phyloP scores from a whole-genome alignment of 2,329 filamentous ascomycete species.

The Pseudogymnoascus sp. region DNA sequence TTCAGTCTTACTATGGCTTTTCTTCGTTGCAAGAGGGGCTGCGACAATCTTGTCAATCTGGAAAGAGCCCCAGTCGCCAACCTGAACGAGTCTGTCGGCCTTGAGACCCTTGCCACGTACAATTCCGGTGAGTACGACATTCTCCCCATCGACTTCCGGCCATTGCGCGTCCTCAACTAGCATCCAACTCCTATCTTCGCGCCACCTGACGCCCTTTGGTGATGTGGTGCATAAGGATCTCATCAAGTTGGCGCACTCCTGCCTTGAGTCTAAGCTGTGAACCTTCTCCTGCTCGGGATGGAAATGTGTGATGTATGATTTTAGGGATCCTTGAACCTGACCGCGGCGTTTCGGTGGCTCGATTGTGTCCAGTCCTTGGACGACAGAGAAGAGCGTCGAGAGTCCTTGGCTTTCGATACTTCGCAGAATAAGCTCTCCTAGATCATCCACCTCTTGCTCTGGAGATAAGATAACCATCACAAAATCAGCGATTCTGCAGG shows the following conservation, averaged over 20 bases:
- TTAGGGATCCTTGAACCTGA: constrained; percentile 73
- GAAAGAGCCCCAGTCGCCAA: constrained; percentile 91
- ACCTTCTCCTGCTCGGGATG: constrained; percentile 89
- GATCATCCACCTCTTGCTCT: constrained; percentile 71
- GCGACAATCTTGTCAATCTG: constrained; percentile 84
- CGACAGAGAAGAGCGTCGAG: constrained; percentile 81
- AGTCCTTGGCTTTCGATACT: constrained; percentile 90
- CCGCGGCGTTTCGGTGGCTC: constrained; percentile 72
- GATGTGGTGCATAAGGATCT: constrained; percentile 84
- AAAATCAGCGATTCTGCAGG: constrained; percentile 82
- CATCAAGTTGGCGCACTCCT: constrained; percentile 86
- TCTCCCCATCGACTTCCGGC: constrained; percentile 50
- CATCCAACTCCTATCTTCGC: constrained; percentile 95
- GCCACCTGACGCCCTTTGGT: constrained; percentile 91
- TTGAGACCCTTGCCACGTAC: constrained; percentile 82
- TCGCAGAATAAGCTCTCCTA: constrained; percentile 78
- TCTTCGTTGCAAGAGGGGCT: constrained; percentile 57
- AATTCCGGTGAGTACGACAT: constrained; percentile 73
- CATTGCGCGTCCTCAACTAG: constrained; percentile 76
- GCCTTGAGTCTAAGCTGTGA: constrained; percentile 76
- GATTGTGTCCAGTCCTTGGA: constrained; percentile 70
- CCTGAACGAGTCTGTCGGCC: constrained; percentile 79
- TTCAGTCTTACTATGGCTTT: constrained; percentile 52
- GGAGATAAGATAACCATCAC: constrained; percentile 80
- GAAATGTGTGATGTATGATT: constrained; percentile 90